Base-by-base conservation (phyloP, 805 yeast species). In the Sugiyamaella qingdaonensis region DNA sequence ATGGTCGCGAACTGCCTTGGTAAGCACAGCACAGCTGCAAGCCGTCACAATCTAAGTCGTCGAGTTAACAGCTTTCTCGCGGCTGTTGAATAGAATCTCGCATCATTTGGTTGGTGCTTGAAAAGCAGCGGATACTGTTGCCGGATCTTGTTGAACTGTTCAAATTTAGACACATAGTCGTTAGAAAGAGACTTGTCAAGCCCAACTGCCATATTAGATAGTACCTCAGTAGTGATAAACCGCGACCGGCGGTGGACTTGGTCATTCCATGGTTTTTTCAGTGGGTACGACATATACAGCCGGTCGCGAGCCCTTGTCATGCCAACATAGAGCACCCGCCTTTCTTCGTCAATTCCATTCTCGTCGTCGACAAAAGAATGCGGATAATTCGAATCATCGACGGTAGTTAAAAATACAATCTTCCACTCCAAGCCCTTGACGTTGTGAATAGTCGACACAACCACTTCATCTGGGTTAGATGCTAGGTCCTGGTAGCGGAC, bases 371-470 rank as follows among this genome's bases (percentile, higher is more conserved):
- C 47, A 44, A 19, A 48, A 16, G 27, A 39, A 31, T 52, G 58
- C 2, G 64, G 50, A 57, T 64, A 18, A 35, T 43, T 47, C 9
- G 46, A 19, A 18, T 57, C 54, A 14, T 24, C 16, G 21, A 39
- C 55, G 27, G 49, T 52, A 11, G 59, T 44, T 7, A 58, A 46
- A 64, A 89, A 88, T 0, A 92, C 97, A 10, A 86, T 80, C 0
- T 95, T 91, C 97, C 98, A 92, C 66, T 92, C 98, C 1, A 91
- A 73, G 0, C 99, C 99, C 66, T 92, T 92, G 1, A 97, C 82
- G 0, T 90, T 88, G 67, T 92, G 99, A 11, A 92, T 85, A 0
- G 98, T 94, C 0, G 95, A 85, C 0, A 91, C 71, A 0, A 77
- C 69, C 0, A 81, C 75, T 24, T 62, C 63, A 1, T 52, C 53